Base-by-base conservation (phyloP, 305 asterid genomes). In the Stenogyne calaminthoides region DNA sequence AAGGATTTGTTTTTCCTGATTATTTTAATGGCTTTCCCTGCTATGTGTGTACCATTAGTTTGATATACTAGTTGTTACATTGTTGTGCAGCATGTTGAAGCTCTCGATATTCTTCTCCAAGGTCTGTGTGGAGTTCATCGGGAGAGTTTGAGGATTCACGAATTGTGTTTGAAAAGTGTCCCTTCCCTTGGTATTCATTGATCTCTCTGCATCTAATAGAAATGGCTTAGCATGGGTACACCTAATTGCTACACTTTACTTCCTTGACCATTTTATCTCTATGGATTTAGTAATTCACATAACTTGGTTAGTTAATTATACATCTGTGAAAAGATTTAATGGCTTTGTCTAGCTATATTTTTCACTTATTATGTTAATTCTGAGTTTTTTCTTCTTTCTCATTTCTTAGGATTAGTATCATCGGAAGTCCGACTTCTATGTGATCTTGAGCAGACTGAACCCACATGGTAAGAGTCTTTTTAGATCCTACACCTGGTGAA, bases 401-500 rank as follows among this genome's bases (percentile, higher is more conserved):
- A 75, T 27, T 72, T 80, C 69, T 57, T 74, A 88, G 97, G 99
- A 51, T 70, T 81, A 67, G 99, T 89, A 55, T 74, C 97, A 18
- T 95, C 99, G 12, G 98, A 95, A 79, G 83, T 90, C 42, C 87
- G 96, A 54, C 93, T 95, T 36, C 77, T 92, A 64, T 92, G 97
- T 80, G 99, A 95, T 86, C 95, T 92, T 25, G 98, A 90, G 86
- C 95, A 84, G 82, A 86, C 93, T 32, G 99, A 95, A 79, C 95
- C 99, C 3, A 84, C 98, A 64, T 95, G 99, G 99, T 95, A 86
- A 77, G 82, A 25, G 52, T 22, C 22, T 49, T n/a, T n/a, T 49
- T 6, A 19, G 34, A 55, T 20, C 7, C 60, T 55, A 54, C 27
- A 15, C 57, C 57, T 16, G 11, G 25, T 51, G 22, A 51, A 6